Conservation (phyloP, 495 filamentous ascomycete species). For the Talaromyces stipitatus region DNA sequence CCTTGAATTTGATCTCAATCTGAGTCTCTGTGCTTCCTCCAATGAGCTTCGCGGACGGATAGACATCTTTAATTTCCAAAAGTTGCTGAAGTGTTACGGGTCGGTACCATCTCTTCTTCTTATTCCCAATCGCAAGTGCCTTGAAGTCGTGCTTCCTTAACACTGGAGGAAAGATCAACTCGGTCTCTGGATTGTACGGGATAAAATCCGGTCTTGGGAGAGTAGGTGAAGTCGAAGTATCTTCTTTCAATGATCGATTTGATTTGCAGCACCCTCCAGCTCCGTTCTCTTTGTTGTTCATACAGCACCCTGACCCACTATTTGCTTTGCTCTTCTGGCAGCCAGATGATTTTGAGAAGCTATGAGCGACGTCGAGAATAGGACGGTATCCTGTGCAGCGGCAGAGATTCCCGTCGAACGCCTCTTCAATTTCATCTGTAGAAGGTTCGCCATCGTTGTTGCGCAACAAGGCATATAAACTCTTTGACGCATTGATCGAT, state of each 20-base stretch:
- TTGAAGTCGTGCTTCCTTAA: slow-evolving; percentile 75
- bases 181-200: slow-evolving; percentile 83
- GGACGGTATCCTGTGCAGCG: slow-evolving; percentile 93
- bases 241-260: slow-evolving; percentile 2
- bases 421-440: slow-evolving; percentile 73
- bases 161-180: slow-evolving; percentile 87
- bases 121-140: slow-evolving; percentile 85
- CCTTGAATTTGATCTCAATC: slow-evolving; percentile 98
- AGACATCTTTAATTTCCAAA: slow-evolving; percentile 78
- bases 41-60: slow-evolving; percentile 87
- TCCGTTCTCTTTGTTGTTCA: slow-evolving; percentile 37
- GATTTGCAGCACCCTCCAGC: slow-evolving; percentile 33
- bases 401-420: slow-evolving; percentile 92
- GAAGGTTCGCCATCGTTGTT: slow-evolving; percentile 60
- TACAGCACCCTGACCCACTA: slow-evolving; percentile 47
- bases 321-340: slow-evolving; percentile 38
- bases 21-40: slow-evolving; percentile 95
- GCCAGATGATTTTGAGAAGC: slow-evolving; percentile 20
- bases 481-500: not conserved
- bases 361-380: slow-evolving; percentile 78
- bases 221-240: not conserved
- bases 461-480: slow-evolving; percentile 49
- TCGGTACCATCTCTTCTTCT: slow-evolving; percentile 88
- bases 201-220: slow-evolving; percentile 56
- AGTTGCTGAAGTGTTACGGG: slow-evolving; percentile 83